Conservation (phyloP, 495 filamentous ascomycete species). For the Hypoxylon rickii region DNA sequence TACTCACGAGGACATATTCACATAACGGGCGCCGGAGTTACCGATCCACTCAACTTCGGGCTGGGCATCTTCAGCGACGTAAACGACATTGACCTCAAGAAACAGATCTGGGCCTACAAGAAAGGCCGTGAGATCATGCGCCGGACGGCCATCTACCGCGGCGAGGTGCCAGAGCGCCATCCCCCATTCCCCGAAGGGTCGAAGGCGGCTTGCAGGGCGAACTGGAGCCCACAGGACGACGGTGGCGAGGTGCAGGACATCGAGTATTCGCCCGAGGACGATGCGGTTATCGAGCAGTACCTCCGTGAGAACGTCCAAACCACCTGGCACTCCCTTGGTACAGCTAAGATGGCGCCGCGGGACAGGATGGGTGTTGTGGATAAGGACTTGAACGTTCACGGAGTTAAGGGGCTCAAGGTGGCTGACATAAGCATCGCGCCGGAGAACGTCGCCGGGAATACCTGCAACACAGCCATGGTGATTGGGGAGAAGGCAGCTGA, state of each 20-base stretch:
- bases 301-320: slow-evolving; percentile 51
- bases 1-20: slow-evolving; percentile 61
- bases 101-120: slow-evolving; percentile 59
- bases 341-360: slow-evolving; percentile 52
- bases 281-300: slow-evolving; percentile 53
- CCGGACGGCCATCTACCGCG: slow-evolving; percentile 55
- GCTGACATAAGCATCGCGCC: slow-evolving; percentile 57
- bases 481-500: slow-evolving; percentile 66
- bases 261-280: slow-evolving; percentile 58
- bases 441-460: slow-evolving; percentile 64
- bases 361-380: slow-evolving; percentile 58
- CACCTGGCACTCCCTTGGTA: slow-evolving; percentile 60
- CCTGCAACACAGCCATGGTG: slow-evolving; percentile 61
- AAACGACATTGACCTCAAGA: slow-evolving; percentile 48
- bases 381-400: slow-evolving; percentile 53
- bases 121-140: slow-evolving; percentile 59
- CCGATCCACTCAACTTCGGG: slow-evolving; percentile 46
- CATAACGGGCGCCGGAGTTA: slow-evolving; percentile 49
- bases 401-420: slow-evolving; percentile 52
- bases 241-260: slow-evolving; percentile 32
- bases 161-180: slow-evolving; percentile 55
- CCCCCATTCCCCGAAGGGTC: slow-evolving; percentile 55
- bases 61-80: slow-evolving; percentile 50
- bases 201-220: slow-evolving; percentile 43
- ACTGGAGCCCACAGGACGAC: slow-evolving; percentile 29